Conservation (phyloP, 768 basidiomycete genomes). For the Paxillus rubicundulus region DNA sequence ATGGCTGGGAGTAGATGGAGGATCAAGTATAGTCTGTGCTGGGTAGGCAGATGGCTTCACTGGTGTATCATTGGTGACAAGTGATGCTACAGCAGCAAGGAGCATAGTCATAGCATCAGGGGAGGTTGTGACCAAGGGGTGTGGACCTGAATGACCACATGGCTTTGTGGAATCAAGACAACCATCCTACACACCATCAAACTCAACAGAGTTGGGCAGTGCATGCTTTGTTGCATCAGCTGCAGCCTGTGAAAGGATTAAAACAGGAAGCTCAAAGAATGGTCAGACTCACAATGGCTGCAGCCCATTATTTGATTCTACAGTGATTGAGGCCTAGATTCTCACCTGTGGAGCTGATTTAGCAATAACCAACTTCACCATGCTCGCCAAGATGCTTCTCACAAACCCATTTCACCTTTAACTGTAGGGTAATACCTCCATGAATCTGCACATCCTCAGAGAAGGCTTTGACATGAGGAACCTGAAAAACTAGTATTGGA, state of each 20-base stretch:
- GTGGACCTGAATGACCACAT: background rate
- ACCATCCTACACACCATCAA: background rate
- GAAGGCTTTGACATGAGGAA: background rate
- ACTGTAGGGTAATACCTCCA: background rate
- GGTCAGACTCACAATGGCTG: background rate
- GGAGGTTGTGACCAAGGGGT: background rate
- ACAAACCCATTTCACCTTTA: background rate
- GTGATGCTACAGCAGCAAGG: background rate
- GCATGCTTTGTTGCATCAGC: background rate
- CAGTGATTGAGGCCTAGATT: background rate
- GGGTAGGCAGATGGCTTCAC: background rate
- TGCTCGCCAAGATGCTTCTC: background rate
- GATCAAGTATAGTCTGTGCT: too few species aligned
- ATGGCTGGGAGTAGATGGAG: background rate
- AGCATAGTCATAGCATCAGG: background rate
- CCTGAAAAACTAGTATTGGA: too few species aligned
- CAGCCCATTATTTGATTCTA: background rate
- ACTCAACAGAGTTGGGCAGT: background rate
- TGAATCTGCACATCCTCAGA: background rate
- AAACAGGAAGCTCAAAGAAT: too few species aligned
- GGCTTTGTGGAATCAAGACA: background rate
- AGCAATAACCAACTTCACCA: background rate
- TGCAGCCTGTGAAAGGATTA: background rate
- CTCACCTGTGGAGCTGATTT: background rate
- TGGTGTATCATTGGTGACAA: background rate